Evolutionary conservation across 371 early-diverging fungal species (phyloP), one percentile per base, ranked within the genome.

Genomic region (Mortierella sp.): DNA sequence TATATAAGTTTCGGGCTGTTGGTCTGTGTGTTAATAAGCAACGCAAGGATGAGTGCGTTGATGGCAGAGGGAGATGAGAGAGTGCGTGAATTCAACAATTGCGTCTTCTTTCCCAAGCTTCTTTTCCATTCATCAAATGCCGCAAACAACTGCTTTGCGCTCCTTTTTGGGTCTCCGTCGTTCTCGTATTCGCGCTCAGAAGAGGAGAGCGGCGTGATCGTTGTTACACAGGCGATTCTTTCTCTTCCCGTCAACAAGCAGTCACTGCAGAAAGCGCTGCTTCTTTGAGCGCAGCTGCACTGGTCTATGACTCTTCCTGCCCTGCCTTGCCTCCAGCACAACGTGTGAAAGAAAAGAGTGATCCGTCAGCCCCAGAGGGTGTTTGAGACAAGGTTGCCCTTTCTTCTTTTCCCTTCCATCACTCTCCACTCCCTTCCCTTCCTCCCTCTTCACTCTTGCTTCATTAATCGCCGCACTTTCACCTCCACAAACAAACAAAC

Each of bases 331-430:
- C 34, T 8, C 16, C 34, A 57, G 5, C 28, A 31, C 31, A 34
- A 21, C 64, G 21, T 59, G 59, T 26, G 59, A 59, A 6, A 59
- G 28, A 59, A 31, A 19, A 34, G 34, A 19, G 31, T 37, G 64
- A 61, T 61, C 64, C 34, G 64, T 61, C 64, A 61, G 64, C 64
- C 64, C 34, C 21, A 37, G 28, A 26, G 13, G 14, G 14, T 0
- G 5, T 14, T 28, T 8, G 11, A n/a, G n/a, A 26, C 55, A 0
- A 26, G 57, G 13, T 31, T n/a, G 24, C 44, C 8, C 5, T 64
- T 75, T 46, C 51, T 51, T 73, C 28, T 55, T 16, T 31, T 69
- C 43, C 78, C 28, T 73, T 73, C 59, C 72, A 54, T 72, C n/a
- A 3, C 43, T 37, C 51, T 54, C 53, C 44, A 37, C 51, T 44